Base-by-base conservation (phyloP, 1,284 basidiomycete species). In the Blastosporella zonata region DNA sequence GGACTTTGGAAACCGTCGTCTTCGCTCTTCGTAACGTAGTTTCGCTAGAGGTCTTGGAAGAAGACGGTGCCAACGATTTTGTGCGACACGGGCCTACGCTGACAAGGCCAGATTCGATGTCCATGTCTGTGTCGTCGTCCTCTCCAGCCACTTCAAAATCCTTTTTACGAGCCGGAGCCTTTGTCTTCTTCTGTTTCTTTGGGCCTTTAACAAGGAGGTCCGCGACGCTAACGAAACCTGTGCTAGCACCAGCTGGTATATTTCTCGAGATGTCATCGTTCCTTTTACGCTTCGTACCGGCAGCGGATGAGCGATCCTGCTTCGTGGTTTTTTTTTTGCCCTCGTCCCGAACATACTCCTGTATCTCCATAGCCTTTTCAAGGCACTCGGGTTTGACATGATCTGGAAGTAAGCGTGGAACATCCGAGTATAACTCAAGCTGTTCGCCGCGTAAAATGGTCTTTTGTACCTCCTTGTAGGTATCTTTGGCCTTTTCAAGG, bases 401-500 rank as follows among this genome's bases (percentile, higher is more conserved):
- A 15, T 80, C 78, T 0, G 97, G 95, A 0, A 99, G 70, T 9
- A 99, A 74, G 0, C 93, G 86, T 55, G 87, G 82, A 38, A 95
- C 93, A 64, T 99, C 97, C 23, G 81, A 84, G 60, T 94, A 99
- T 8, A 99, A 78, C 66, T 97, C 93, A 33, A 98, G 81, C 50
- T 88, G 79, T 47, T 89, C 85, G 23, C 93, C 93, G 40, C 85
- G 83, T 38, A 89, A 80, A 61, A 99, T 96, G 45, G 87, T 81
- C 59, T 85, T 84, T 64, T 98, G 96, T 5, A 99, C 92, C 50
- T 91, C 84, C 52, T 87, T 82, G 69, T 99, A 96, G 8, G 83
- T 84, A 41, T 82, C 84, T 62, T 94, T 87, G 1, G 97, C 94
- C 55, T 89, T 90, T 47, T 92, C 87, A 79, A 94, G 93, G 61